Evolutionary conservation across 164 flowering plant genomes (phyloP), one percentile per base, ranked within the genome.

Genomic region (Vitis riparia): DNA sequence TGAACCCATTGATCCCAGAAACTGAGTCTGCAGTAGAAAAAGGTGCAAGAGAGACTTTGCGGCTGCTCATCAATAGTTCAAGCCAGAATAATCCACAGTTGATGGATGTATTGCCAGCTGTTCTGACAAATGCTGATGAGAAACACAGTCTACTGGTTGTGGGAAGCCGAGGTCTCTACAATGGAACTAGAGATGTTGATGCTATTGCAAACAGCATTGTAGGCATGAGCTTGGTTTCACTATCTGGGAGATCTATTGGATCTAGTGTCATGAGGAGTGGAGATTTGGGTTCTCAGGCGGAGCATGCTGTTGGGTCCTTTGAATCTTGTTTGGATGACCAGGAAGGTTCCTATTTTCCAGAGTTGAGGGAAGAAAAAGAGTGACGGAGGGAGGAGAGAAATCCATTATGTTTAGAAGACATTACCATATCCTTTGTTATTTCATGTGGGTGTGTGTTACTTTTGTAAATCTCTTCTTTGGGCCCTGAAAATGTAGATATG

Each of bases 41-140:
- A 63, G 83, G 93, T 69, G 98, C 99, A 1, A 85, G 95, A 65
- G 98, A 95, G 76, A 95, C 99, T 0, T 77, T 95, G 50, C 84
- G 96, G 50, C 72, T 89, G 72, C 94, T 95, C 63, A 78, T 95
- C 2, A 80, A 84, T 65, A 37, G 87, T 37, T 87, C 98, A 0
- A 80, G 81, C 58, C 89, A 89, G 83, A 55, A 78, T 8, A 78
- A 67, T 68, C 76, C 84, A 8, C 81, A 75, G 68, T 66, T 86
- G 66, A 72, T 88, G 70, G 82, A 76, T 67, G 84, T 82, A 59
- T 64, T 86, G 23, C 91, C 94, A 44, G 73, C 83, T 29, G 84
- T 83, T 48, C 62, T 86, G 37, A 78, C 76, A 13, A 71, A 56
- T 19, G 19, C 73, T 13, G 77, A 71, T 30, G 86, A 82, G 47